phyloP scores from a whole-genome alignment of 208 protist genomes.

The Trypanosoma avium region DNA sequence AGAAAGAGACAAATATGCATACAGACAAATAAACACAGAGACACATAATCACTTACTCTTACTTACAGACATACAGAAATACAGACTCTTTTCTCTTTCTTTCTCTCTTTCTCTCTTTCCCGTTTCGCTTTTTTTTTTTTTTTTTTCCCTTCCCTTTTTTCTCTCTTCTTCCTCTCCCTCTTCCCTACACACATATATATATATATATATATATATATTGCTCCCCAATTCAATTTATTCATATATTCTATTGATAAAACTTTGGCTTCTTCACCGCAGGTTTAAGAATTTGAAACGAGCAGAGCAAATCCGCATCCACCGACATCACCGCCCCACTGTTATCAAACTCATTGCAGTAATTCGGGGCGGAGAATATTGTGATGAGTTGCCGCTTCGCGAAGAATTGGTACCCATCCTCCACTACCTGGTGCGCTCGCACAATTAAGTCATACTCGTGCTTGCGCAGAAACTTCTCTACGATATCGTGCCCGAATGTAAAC shows the following conservation, averaged over 20 bases:
- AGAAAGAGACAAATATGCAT: slow-evolving; percentile 4
- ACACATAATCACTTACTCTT: not conserved
- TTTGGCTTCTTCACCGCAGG: slow-evolving; percentile 87
- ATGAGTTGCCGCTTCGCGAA: slow-evolving; percentile 96
- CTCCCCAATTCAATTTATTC: no score
- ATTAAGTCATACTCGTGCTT: slow-evolving; percentile 96
- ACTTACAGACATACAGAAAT: not conserved
- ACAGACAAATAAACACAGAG: no score
- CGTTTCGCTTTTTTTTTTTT: not conserved
- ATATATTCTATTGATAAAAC: slow-evolving; percentile 64
- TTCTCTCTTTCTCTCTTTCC: not conserved
- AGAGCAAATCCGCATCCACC: slow-evolving; percentile 98
- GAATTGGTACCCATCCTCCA: slow-evolving; percentile 96
- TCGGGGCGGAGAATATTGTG: slow-evolving; percentile 98
- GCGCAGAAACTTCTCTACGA: slow-evolving; percentile 95
- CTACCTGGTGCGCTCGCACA: slow-evolving; percentile 97
- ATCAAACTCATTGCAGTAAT: slow-evolving; percentile 98
- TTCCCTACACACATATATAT: not conserved
- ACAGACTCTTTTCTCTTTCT: not conserved
- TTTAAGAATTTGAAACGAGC: slow-evolving; percentile 98
- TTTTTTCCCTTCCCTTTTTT: not conserved
- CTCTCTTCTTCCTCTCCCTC: not conserved
- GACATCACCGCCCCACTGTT: slow-evolving; percentile 99
- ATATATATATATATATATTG: slow-evolving; percentile 21
- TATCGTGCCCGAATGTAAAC: slow-evolving; percentile 90